Evolutionary conservation across 257 asterid genomes (phyloP), one percentile per base, ranked within the genome.

Genomic region (Lavandula angustifolia): DNA sequence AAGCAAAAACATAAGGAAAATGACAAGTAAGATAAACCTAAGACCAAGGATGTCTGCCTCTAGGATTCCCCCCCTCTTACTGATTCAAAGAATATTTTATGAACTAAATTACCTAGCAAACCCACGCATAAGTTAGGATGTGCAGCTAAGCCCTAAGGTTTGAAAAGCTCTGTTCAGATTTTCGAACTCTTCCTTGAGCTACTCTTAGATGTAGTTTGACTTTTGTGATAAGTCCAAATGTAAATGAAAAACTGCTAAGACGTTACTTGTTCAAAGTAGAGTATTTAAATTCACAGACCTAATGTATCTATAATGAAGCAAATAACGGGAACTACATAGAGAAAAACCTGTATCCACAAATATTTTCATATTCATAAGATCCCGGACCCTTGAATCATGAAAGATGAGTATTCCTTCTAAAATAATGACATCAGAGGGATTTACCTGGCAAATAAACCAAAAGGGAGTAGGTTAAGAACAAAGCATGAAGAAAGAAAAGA

Each of bases 381-480:
- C 85, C 53, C 98, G 85, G 60, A 94, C 95, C 9, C 98, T 90
- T 7, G 81, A 85, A 69, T 94, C 98, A 14, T 94, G 99, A 71
- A 94, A 94, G 73, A 94, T 82, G 77, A 94, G 95, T 78, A 94
- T 94, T 62, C 99, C 99, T 80, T 91, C 98, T 78, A 94, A 77
- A 75, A 94, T 91, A 68, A 94, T 94, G 65, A 94, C 99, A 49
- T 94, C 99, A 2, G 98, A 94, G 47, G 96, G 96, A 84, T 94
- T 94, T 38, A 94, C 98, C 99, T 94, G 90, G 52, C 59, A 80
- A 57, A 64, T 64, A 51, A 62, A 62, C 38, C 62, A 59, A 56
- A 44, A 17, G 44, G 65, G 46, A 76, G 37, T 64, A 18, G 43
- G 68, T 17, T 55, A 35, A 49, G 65, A 38, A 33, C 57, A 8